These are phyloP conservation scores for Gossypium davidsonii DNA, from an alignment of 441 rosid genomes.

Conservation along the genomic window DNA sequence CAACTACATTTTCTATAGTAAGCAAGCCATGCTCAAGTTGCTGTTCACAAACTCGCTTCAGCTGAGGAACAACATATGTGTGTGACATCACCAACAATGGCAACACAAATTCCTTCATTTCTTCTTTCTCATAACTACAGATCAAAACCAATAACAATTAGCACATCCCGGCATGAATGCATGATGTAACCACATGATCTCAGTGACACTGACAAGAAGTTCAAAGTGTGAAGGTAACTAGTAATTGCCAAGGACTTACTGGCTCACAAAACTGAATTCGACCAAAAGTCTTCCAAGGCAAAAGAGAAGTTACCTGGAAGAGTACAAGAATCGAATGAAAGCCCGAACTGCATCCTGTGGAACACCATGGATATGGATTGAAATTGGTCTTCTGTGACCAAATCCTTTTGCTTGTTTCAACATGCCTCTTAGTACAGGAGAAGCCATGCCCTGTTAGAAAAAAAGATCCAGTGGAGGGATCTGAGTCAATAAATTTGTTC, in stretches of 20 bases:
- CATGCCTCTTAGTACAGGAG: constrained; percentile 68
- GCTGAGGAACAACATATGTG: constrained; percentile 52
- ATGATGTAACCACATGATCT: neutral
- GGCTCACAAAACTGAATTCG: too few species aligned
- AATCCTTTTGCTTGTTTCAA: constrained; percentile 46
- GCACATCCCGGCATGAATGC: neutral
- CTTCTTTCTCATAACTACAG: constrained; percentile 60
- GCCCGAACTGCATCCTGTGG: constrained; percentile 63
- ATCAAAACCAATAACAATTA: constrained; percentile 14
- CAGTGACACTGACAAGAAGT: too few species aligned
- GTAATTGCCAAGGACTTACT: too few species aligned
- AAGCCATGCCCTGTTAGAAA: constrained; percentile 62
- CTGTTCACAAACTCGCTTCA: constrained; percentile 53
- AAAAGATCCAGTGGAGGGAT: neutral
- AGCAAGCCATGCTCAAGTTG: constrained; percentile 47
- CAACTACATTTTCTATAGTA: constrained; percentile 58
- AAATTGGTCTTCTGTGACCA: constrained; percentile 37
- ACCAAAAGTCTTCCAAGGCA: too few species aligned
- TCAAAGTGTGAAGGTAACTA: too few species aligned
- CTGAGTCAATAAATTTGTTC: constrained; percentile 2
- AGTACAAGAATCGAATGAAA: constrained; percentile 73
- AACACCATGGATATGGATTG: constrained; percentile 51
- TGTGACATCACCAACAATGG: constrained; percentile 74
- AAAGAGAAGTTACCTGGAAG: constrained; percentile 54
- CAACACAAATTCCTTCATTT: constrained; percentile 53